Conservation (phyloP, 257 asterid genomes). For the Fraxinus pennsylvanica region DNA sequence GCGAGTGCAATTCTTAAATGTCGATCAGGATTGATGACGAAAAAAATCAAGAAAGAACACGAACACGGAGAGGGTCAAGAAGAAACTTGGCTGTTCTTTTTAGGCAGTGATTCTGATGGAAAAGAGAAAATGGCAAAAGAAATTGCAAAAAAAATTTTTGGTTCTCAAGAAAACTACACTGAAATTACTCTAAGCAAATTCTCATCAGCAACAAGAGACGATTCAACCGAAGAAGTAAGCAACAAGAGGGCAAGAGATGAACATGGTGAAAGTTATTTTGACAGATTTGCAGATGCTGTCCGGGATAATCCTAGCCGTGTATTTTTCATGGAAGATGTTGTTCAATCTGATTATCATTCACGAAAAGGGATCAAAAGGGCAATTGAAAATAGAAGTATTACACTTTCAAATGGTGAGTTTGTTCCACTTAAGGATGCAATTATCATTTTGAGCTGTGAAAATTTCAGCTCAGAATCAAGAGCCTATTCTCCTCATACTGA, state of each 20-base stretch:
- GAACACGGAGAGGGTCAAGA: constrained; percentile 23
- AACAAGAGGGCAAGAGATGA: constrained; percentile 68
- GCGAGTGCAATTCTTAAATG: constrained; percentile 55
- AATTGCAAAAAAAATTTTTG: constrained; percentile 57
- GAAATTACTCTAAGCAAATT: constrained; percentile 51
- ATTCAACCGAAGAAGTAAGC: constrained; percentile 45
- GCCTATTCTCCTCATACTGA: constrained; percentile 27
- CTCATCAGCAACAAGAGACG: constrained; percentile 29
- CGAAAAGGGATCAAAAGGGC: constrained; percentile 49
- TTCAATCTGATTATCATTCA: constrained; percentile 42
- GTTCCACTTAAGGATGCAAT: constrained; percentile 68
- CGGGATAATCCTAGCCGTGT: constrained; percentile 67
- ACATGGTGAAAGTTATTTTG: constrained; percentile 51
- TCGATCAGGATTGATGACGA: constrained; percentile 45
- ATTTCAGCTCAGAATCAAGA: constrained; percentile 30
- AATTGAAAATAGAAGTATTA: constrained; percentile 46
- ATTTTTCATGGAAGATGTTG: constrained; percentile 67
- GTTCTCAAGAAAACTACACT: constrained; percentile 46
- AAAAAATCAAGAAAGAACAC: not conserved
- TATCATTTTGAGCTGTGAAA: constrained; percentile 57
- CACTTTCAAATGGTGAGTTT: constrained; percentile 35
- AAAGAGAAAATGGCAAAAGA: constrained; percentile 72
- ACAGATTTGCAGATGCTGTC: constrained; percentile 59
- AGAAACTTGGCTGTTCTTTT: constrained; percentile 69
- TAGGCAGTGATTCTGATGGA: constrained; percentile 60